Base-by-base conservation (phyloP, 2,329 filamentous ascomycete genomes). In the Exophiala sp. region DNA sequence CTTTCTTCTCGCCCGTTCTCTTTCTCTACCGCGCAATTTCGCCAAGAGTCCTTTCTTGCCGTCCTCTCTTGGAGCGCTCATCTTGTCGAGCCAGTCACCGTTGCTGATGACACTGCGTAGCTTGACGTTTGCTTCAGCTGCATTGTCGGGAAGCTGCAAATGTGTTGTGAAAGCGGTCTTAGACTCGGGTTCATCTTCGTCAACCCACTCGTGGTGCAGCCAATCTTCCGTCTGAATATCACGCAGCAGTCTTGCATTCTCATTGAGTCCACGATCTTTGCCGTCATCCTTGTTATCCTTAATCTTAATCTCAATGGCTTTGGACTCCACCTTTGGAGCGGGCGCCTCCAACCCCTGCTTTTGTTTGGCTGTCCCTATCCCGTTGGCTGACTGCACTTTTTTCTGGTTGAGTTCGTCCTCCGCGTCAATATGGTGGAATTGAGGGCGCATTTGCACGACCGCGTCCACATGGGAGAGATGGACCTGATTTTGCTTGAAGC, bases 401-500 rank as follows among this genome's bases (percentile, higher is more conserved):
- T 65, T 71, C 62, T 79, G 79, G 29, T 85, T 81, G 48, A 87
- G 77, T 62, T 96, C 88, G 40, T 83, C 76, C 39, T 82, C 70
- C 2, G 93, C 91, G 69, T 97, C 93, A 59, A 97, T 77, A 70
- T 97, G 89, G 69, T 95, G 88, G 54, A 95, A 85, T 63, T 96
- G 88, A 0, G 93, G 89, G 2, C 90, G 86, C 63, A 98, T 81
- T 65, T 95, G 88, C 35, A 95, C 86, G 38, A 95, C 80, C 1
- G 87, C 85, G 34, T 84, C 82, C 39, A 94, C 80, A 19, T 86
- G 86, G 1, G 88, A 94, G 32, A 97, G 80, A 69, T 96, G 88
- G 8, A 96, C 74, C 64, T 94, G 82, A 60, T 87, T 80, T 44
- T 84, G 84, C 64, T 85, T 80, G 65, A 97, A 96, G n/a, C 89